Evolutionary conservation across 2,329 filamentous ascomycete species (phyloP).

Genomic region (Amauroascus verrucosus): DNA sequence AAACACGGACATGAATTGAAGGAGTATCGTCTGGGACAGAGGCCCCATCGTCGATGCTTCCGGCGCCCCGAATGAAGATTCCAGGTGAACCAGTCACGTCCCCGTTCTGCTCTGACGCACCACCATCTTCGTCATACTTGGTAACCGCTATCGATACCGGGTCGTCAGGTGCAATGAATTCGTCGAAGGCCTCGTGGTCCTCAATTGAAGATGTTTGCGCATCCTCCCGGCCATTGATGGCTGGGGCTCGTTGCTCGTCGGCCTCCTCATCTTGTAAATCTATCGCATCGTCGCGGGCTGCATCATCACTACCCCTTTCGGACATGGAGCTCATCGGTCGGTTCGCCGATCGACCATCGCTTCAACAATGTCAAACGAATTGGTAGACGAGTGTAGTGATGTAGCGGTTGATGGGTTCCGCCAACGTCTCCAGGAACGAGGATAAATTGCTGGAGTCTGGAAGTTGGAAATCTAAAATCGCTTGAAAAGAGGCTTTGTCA

Average conservation of each 20-base stretch:
- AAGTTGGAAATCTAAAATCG: background rate
- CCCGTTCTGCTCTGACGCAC: constrained; percentile 2
- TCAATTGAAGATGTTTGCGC: background rate
- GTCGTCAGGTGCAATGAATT: constrained; percentile 19
- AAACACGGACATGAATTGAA: constrained; percentile 59
- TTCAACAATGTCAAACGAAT: constrained; percentile 24
- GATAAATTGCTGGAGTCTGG: no score
- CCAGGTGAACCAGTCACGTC: constrained; percentile 21
- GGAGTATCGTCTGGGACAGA: constrained; percentile 77
- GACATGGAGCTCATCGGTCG: constrained; percentile 60
- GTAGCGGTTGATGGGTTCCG: background rate
- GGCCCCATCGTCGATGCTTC: constrained; percentile 54
- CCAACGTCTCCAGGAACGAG: background rate
- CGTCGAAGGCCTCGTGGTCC: constrained; percentile 4
- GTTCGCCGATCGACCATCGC: constrained; percentile 44
- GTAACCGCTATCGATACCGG: constrained; percentile 21
- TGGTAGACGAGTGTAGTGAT: background rate
- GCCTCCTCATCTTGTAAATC: constrained; percentile 32
- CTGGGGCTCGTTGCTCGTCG: background rate
- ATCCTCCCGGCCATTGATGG: background rate
- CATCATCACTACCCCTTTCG: constrained; percentile 52
- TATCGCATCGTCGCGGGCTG: constrained; percentile 45
- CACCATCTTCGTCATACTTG: constrained; percentile 17
- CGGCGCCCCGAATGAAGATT: constrained; percentile 16
- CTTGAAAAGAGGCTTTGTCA: background rate